Conservation (phyloP, 2,329 filamentous ascomycete species). For the Ophiostoma tasmaniense region DNA sequence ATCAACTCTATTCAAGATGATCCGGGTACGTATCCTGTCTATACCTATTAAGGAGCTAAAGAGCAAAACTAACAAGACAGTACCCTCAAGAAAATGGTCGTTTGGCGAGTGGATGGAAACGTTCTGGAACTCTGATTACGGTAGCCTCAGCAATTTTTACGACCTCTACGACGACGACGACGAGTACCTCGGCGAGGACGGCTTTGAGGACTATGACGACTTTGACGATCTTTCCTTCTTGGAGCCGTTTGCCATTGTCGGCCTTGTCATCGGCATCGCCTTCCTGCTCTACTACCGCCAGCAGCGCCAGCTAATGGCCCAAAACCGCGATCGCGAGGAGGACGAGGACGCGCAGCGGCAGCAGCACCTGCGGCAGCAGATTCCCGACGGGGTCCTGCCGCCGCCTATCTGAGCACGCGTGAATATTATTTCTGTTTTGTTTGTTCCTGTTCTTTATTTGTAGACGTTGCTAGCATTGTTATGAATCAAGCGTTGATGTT, state of each 20-base stretch:
- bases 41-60: too few species aligned
- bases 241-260: slow-evolving; percentile 78
- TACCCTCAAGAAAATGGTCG: slow-evolving; percentile 63
- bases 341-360: slow-evolving; percentile 23
- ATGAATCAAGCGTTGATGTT: not conserved
- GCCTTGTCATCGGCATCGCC: slow-evolving; percentile 63
- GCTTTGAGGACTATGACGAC: slow-evolving; percentile 44
- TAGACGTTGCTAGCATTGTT: not conserved
- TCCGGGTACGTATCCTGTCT: too few species aligned
- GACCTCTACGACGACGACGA: slow-evolving; percentile 48
- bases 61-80: slow-evolving; percentile 31
- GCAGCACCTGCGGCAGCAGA: slow-evolving; percentile 21
- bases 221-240: slow-evolving; percentile 63
- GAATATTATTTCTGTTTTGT: not conserved
- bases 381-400: not conserved
- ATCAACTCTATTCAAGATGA: slow-evolving; percentile 91
- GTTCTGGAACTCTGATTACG: slow-evolving; percentile 56
- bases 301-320: slow-evolving; percentile 53
- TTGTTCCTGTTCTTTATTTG: not conserved
- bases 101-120: slow-evolving; percentile 79
- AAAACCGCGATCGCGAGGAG: slow-evolving; percentile 31
- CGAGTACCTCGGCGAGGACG: slow-evolving; percentile 31
- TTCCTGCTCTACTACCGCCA: slow-evolving; percentile 76
- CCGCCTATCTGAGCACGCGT: not conserved
- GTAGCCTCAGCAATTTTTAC: not conserved